Evolutionary conservation across 1,284 basidiomycete species (phyloP), one percentile per base, ranked within the genome.

Genomic region (Heliocybe sulcata): DNA sequence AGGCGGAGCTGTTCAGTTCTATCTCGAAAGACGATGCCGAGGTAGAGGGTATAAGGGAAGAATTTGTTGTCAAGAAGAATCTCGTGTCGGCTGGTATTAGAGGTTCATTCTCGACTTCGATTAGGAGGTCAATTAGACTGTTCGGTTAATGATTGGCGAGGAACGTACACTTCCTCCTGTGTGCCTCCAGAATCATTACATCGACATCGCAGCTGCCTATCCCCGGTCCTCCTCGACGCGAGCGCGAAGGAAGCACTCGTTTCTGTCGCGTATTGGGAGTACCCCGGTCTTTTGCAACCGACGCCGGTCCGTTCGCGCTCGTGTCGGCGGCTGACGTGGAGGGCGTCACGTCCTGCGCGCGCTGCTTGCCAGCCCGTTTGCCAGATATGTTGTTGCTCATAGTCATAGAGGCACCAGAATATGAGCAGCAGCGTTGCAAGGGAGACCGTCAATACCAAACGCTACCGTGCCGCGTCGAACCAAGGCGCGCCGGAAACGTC

Each of bases 181-280:
- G 78, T 63, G 85, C 87, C 63, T 94, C 91, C 58, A 93, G 70
- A 65, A 95, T 88, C 82, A 92, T 86, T 58, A 84, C 66, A 73
- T 95, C 92, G 26, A 87, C 72, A 60, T 92, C 89, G 65, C 83
- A 83, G 58, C 69, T 82, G 55, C 89, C 87, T 51, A 89, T 80
- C 35, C 85, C 86, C 35, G 87, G 85, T 2, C 87, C 88, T 52
- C 89, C 86, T 56, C 91, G 80, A 60, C 90, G 79, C 55, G 87
- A 80, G 61, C 92, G 82, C 65, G 87, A 81, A 31, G 91, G 91
- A 53, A 91, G 72, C 47, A 92, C 84, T 68, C 92, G 83, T 69
- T 86, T 87, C 67, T 83, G 83, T 55, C 73, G 77, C 60, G 66
- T 59, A 57, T 68, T 68, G 26, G 64, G 45, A 19, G 45, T 23